Base-by-base conservation (phyloP, 2,329 filamentous ascomycete genomes). In the Neonectria magnoliae region DNA sequence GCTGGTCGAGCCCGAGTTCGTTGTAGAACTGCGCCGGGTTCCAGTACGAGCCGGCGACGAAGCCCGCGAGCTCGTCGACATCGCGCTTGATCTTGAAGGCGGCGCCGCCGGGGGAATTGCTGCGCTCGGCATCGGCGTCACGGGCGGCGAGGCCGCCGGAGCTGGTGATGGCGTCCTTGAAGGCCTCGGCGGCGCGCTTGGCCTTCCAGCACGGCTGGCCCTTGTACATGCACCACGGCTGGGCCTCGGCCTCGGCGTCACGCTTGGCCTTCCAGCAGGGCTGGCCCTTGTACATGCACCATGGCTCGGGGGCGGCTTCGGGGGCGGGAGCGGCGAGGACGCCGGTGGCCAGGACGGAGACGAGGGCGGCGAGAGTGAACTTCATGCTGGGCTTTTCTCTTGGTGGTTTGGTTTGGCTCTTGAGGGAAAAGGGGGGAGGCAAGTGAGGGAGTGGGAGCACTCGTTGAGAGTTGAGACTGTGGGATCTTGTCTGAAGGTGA, bases 161-260 rank as follows among this genome's bases (percentile, higher is more conserved):
- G 22, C 73, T 61, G 31, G 57, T 64, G 44, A 76, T 67, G 65
- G 77, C 72, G 18, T 71, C 68, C 52, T 77, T 73, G 57, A 80
- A 72, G 29, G 79, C 79, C 53, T 80, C 78, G 36, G 78, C 80
- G 22, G 78, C 79, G 54, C 79, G 79, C 73, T 80, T 81, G 59
- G 75, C 76, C 69, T 81, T 81, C 71, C 73, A 76, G 77, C 83
- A 84, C n/a, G 75, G 70, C 62, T 80, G 75, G 36, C 82, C 81
- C 41, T 76, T 13, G 33, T 36, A 29, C 9, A 9, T 36, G 33
- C 33, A 36, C 33, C 33, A 36, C 10, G 27, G 78, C 79, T 55
- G 10, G 11, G 33, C 33, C 13, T 36, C 79, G 29, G 79, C 79
- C 52, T 80, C 78, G 33, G 78, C 80, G 22, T 78, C 79, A 54